Evolutionary conservation across 2,329 filamentous ascomycete species (phyloP).

Genomic region (Botryotinia narcissicola): DNA sequence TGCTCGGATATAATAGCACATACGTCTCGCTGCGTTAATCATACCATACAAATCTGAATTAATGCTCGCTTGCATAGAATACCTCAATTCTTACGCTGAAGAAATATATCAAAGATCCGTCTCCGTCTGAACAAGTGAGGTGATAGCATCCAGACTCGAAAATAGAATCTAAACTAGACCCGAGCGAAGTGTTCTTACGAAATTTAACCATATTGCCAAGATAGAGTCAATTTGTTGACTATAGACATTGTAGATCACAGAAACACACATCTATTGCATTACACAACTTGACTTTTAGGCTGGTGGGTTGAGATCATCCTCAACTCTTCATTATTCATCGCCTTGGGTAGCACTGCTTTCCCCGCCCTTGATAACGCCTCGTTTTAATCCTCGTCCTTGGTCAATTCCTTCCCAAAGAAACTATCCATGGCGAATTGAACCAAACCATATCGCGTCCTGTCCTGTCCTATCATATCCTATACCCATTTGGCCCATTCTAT

Average conservation of each 20-base stretch:
- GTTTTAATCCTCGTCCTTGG: neutral
- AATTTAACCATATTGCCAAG: neutral
- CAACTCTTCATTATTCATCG: conserved; percentile 2
- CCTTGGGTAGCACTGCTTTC: neutral
- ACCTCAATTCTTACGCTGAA: neutral
- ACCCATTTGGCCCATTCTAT: neutral
- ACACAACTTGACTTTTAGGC: neutral
- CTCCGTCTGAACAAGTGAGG: neutral
- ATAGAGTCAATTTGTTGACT: neutral
- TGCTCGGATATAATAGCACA: neutral
- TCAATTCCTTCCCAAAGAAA: neutral
- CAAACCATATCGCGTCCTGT: neutral
- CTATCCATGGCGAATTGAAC: neutral
- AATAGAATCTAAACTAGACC: neutral
- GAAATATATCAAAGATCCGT: neutral
- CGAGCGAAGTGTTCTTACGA: neutral
- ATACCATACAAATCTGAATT: neutral
- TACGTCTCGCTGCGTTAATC: too few relatives aligned
- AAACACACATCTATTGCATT: neutral
- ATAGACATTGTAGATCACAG: neutral
- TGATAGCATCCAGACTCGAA: neutral
- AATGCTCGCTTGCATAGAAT: neutral
- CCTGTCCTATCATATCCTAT: neutral
- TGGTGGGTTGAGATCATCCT: neutral
- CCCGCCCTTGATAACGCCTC: neutral